These are phyloP conservation scores for Trichoderma gracile DNA, from an alignment of 2,329 filamentous ascomycete genomes.

Conservation along the genomic window DNA sequence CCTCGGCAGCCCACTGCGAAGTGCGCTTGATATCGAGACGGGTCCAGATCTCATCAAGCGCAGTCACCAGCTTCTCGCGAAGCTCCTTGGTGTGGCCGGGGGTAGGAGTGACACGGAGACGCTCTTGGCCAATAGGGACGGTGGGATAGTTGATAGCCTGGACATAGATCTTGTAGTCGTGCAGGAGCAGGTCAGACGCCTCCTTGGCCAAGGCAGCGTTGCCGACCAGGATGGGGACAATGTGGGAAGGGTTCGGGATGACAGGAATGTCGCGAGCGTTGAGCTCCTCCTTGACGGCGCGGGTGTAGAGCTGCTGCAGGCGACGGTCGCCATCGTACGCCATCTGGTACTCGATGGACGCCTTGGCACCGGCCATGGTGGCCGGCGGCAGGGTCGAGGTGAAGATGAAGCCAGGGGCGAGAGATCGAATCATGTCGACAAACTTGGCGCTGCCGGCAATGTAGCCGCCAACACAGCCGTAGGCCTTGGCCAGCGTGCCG, in stretches of 20 bases:
- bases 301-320: conserved; percentile 94
- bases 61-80: conserved; percentile 80
- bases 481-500: conserved; percentile 94
- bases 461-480: conserved; percentile 96
- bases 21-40: conserved; percentile 90
- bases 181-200: conserved; percentile 87
- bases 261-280: conserved; percentile 83
- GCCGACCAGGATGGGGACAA: conserved; percentile 89
- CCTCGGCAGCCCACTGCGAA: conserved; percentile 84
- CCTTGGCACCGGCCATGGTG: conserved; percentile 90
- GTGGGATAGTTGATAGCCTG: conserved; percentile 99
- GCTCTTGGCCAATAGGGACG: conserved; percentile 95
- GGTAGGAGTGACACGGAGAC: conserved; percentile 92
- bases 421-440: conserved; percentile 89
- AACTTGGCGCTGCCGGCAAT: conserved; percentile 87
- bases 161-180: conserved; percentile 91
- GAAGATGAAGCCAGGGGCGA: conserved; percentile 98
- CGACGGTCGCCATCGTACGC: conserved; percentile 80
- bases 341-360: conserved; percentile 94
- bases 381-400: conserved; percentile 94
- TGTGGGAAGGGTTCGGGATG: conserved; percentile 96
- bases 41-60: conserved; percentile 84
- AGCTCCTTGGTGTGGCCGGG: conserved; percentile 85
- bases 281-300: conserved; percentile 85
- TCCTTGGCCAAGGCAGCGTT: conserved; percentile 90